Conservation (phyloP, 805 yeast genomes). For the Lipomyces sp. region DNA sequence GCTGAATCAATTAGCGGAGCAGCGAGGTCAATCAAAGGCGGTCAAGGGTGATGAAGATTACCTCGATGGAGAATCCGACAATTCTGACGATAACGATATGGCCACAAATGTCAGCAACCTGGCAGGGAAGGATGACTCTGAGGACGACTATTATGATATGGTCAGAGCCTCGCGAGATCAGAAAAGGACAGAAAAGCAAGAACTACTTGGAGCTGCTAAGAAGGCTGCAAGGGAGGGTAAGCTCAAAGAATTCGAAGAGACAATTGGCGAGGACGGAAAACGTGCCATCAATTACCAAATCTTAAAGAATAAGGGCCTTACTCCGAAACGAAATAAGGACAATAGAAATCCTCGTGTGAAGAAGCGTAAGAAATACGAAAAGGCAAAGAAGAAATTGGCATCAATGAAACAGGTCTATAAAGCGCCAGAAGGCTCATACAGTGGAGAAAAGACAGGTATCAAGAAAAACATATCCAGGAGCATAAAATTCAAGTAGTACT, state of each 20-base stretch:
- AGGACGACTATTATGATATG: conserved; percentile 62
- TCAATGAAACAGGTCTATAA: conserved; percentile 90
- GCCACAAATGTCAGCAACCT: background rate
- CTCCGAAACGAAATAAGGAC: conserved; percentile 91
- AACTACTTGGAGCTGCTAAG: conserved; percentile 23
- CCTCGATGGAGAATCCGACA: conserved; percentile 47
- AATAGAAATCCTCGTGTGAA: conserved; percentile 95
- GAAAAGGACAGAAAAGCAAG: conserved; percentile 52
- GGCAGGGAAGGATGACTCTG: conserved; percentile 46
- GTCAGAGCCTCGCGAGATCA: conserved; percentile 57
- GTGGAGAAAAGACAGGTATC: conserved; percentile 96
- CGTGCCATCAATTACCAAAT: conserved; percentile 95
- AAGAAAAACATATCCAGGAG: conserved; percentile 90
- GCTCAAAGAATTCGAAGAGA: conserved; percentile 70
- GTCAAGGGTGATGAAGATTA: conserved; percentile 48
- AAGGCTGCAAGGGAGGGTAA: conserved; percentile 83
- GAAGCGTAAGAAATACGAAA: conserved; percentile 95
- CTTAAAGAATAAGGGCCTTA: conserved; percentile 92
- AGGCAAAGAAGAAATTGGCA: conserved; percentile 90
- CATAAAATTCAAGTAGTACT: conserved; percentile 60
- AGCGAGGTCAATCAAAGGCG: conserved; percentile 66
- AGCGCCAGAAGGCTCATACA: conserved; percentile 71
- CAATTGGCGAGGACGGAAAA: conserved; percentile 78
- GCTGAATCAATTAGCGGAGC: conserved; percentile 82
- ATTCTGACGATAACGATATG: conserved; percentile 37